phyloP scores from a whole-genome alignment of 768 basidiomycete species.

The Lentinula sp. region DNA sequence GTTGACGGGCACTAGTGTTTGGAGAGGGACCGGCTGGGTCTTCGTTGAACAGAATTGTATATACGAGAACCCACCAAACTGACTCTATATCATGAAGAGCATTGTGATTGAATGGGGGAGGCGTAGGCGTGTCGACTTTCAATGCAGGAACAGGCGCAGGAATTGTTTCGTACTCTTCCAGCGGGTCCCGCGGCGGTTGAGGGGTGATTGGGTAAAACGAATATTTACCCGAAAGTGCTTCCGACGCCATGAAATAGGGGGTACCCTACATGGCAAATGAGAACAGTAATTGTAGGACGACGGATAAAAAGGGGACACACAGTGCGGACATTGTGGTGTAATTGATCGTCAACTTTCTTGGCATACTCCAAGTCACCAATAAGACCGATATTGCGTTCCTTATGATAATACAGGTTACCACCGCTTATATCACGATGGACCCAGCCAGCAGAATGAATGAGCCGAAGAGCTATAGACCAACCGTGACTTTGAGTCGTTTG shows the following conservation, averaged over 20 bases:
- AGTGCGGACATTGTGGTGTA: neutral
- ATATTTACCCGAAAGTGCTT: neutral
- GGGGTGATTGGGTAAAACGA: neutral
- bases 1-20: no score
- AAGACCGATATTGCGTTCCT: neutral
- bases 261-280: neutral
- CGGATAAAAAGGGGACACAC: neutral
- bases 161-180: no score
- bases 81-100: neutral
- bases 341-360: neutral
- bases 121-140: neutral
- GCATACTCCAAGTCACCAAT: neutral
- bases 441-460: neutral
- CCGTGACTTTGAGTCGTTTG: neutral
- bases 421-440: neutral
- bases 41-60: no score
- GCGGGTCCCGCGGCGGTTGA: no score
- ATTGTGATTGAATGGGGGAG: neutral
- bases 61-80: neutral
- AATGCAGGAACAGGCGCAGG: no score
- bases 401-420: neutral
- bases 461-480: neutral
- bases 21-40: no score
- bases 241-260: neutral
- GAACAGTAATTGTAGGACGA: neutral